Evolutionary conservation across 768 basidiomycete genomes (phyloP).

Genomic region (Leucosporidium creatinivorum): DNA sequence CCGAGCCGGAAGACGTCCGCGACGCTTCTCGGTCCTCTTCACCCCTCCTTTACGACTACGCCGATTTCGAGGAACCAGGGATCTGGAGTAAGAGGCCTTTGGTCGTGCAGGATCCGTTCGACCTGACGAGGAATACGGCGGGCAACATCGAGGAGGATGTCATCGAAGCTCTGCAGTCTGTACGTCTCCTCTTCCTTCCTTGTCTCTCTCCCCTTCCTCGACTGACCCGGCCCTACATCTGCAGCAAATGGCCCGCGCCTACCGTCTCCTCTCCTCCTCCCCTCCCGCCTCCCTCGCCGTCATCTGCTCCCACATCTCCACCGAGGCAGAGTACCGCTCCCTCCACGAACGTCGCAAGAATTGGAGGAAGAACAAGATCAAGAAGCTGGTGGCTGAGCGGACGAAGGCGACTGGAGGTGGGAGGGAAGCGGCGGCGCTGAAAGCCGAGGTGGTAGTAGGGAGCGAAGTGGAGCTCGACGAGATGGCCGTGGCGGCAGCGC

Average conservation of each 20-base stretch:
- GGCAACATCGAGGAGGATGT: constrained; percentile 27
- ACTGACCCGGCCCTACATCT: background rate
- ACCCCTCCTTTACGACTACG: constrained; percentile 26
- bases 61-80: constrained; percentile 23
- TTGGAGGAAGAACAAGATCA: background rate
- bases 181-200: constrained; percentile 1
- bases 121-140: constrained; percentile 31
- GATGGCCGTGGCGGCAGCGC: background rate
- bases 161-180: constrained; percentile 26
- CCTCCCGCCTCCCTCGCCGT: constrained; percentile 14
- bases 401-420: background rate
- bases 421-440: background rate
- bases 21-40: constrained; percentile 17
- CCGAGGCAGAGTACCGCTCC: background rate
- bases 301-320: constrained; percentile 20
- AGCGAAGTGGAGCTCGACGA: background rate
- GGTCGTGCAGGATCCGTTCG: constrained; percentile 38
- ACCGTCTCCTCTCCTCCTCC: constrained; percentile 13
- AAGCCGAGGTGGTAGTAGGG: background rate
- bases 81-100: constrained; percentile 29
- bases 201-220: background rate
- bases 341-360: background rate
- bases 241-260: constrained; percentile 33
- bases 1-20: background rate
- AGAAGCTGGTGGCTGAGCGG: background rate